Base-by-base conservation (phyloP, 345 rosid genomes). In the Gossypium arboreum region DNA sequence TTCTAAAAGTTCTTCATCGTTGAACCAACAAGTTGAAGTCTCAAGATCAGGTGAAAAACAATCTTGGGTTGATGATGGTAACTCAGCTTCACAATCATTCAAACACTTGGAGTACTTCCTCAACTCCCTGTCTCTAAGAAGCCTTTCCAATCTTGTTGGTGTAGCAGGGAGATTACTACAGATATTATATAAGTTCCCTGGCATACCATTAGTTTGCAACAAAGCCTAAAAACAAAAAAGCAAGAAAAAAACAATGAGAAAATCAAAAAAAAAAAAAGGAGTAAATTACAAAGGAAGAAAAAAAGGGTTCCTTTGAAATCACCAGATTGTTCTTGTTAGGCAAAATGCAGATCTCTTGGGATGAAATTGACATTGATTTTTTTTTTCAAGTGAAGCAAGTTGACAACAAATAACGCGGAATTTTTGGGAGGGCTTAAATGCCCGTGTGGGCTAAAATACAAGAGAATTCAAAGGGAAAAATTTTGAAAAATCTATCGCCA, bases 111-210 rank as follows among this genome's bases (percentile, higher is more conserved):
- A 83, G 69, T 68, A n/a, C 79, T 79, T 87, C 70, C 90, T 74
- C n/a, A 82, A 75, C 80, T 83, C 84, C 72, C 90, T 85, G 41
- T 87, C 85, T 52, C 81, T 82, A 48, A 87, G 65, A 73, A 85
- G 87, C 81, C 90, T 78, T 65, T 83, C 88, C 72, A 84, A 56
- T 68, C 90, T 83, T 69, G 79, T 83, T 10, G 88, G 87, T 0
- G 87, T 85, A 27, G 43, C 67, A 12, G 90, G 87, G 41, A 34
- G 41, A 34, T 5, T 34, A 72, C 29, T 71, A 51, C 74, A 48
- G 13, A 64, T 78, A 59, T 78, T 34, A 34, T 5, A 79, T 73
- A 71, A 83, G 83, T 79, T 87, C 44, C 84, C 87, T 25, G 84
- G 74, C 85, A 85, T 80, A 11, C 34, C 81, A 70, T 77, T 74